Percentiles rank a stretch among this genome's conserved stretches.
Conservation (phyloP, 768 basidiomycete genomes). For the Rhizopogon sp. region DNA sequence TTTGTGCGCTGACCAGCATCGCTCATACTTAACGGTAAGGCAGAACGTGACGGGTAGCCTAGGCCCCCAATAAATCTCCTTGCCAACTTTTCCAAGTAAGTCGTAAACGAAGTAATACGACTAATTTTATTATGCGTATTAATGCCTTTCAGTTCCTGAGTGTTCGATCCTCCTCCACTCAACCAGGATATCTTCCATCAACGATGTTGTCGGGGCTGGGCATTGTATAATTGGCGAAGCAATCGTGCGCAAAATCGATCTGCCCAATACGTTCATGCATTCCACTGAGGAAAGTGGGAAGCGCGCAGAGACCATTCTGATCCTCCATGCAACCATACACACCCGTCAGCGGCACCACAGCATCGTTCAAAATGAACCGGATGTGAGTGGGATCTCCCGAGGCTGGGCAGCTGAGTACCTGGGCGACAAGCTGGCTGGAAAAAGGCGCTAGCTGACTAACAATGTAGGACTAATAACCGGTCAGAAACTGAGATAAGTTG, state of each 20-base stretch:
- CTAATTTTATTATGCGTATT: too few species aligned
- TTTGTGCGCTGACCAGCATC: too few species aligned
- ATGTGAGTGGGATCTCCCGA: slow-evolving; percentile 26
- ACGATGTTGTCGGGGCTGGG: slow-evolving; percentile 35
- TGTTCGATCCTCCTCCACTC: neutral
- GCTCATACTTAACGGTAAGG: too few species aligned
- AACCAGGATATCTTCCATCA: slow-evolving; percentile 27
- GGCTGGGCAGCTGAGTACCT: slow-evolving; percentile 37
- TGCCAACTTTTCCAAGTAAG: too few species aligned
- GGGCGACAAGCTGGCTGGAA: slow-evolving; percentile 42
- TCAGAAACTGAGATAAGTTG: neutral
- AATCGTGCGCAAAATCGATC: slow-evolving; percentile 38
- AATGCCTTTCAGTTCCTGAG: too few species aligned
- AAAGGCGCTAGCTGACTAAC: slow-evolving; percentile 41
- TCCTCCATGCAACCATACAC: slow-evolving; percentile 36
- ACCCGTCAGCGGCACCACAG: slow-evolving; percentile 39
- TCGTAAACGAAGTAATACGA: too few species aligned
- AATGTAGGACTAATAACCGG: slow-evolving; percentile 28
- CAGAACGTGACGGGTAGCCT: too few species aligned
- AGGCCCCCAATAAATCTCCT: too few species aligned
- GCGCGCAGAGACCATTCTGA: slow-evolving; percentile 36
- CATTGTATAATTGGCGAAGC: slow-evolving; percentile 42
- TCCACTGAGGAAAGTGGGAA: slow-evolving; percentile 34
- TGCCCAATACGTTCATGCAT: slow-evolving; percentile 33
- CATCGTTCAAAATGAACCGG: slow-evolving; percentile 47